A percentile compares a stretch with the other conserved stretches of the same genome.
Conservation (phyloP, 345 rosid genomes). For the Syzygium jambos region DNA sequence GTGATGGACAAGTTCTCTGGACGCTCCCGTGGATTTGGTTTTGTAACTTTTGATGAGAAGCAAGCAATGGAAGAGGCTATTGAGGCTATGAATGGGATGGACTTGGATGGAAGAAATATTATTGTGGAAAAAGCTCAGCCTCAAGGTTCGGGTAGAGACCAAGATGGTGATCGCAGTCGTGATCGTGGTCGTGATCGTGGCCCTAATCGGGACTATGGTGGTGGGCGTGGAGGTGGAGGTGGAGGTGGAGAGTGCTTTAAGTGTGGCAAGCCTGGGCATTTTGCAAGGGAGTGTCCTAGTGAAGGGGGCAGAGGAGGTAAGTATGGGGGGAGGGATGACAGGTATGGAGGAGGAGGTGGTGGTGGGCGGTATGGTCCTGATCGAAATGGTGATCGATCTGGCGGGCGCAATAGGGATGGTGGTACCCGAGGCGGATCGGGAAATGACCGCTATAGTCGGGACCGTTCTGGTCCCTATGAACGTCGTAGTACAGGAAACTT, state of each 20-base stretch:
- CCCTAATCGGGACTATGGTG: conserved; percentile 26
- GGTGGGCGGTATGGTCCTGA: conserved; percentile 80
- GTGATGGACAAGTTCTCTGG: conserved; percentile 86
- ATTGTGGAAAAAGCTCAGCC: conserved; percentile 98
- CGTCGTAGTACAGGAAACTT: conserved; percentile 59
- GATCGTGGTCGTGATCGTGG: conserved; percentile 64
- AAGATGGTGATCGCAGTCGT: conserved; percentile 62
- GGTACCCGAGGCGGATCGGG: conserved; percentile 71
- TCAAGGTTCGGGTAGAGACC: conserved; percentile 67
- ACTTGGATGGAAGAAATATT: conserved; percentile 80
- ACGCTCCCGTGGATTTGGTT: conserved; percentile 97
- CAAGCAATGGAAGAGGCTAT: conserved; percentile 91
- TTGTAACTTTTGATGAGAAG: conserved; percentile 81
- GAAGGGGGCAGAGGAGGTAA: conserved; percentile 25
- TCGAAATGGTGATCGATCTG: conserved; percentile 62
- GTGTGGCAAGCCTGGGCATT: conserved; percentile 96
- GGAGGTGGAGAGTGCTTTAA: conserved; percentile 86
- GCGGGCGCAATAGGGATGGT: conserved; percentile 62
- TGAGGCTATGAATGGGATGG: conserved; percentile 83
- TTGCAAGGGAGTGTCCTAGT: conserved; percentile 90
- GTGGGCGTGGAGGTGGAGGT: conserved; percentile 34
- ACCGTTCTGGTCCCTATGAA: conserved; percentile 75
- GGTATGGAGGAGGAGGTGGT: conserved; percentile 26
- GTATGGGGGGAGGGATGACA: conserved; percentile 5
- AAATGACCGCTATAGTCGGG: conserved; percentile 68